These are phyloP conservation scores for Pleurotus giganteus DNA, from an alignment of 768 basidiomycete species.

Conservation along the genomic window DNA sequence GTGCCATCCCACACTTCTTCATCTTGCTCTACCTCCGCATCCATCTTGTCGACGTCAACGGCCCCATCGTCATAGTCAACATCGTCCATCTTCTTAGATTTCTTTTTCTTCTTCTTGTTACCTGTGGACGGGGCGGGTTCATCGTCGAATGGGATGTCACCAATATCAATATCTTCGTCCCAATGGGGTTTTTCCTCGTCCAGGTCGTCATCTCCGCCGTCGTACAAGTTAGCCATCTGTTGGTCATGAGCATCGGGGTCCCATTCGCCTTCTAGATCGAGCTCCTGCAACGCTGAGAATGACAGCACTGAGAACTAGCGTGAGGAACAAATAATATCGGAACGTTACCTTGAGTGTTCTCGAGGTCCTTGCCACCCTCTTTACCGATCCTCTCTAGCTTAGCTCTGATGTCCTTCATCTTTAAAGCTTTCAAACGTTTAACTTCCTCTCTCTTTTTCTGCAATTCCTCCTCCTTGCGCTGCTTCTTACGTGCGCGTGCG, in stretches of 20 bases:
- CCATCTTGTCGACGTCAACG: slow-evolving; percentile 58
- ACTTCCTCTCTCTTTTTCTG: slow-evolving; percentile 77
- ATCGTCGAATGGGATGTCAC: slow-evolving; percentile 49
- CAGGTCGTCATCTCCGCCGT: slow-evolving; percentile 30
- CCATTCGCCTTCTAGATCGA: slow-evolving; percentile 93
- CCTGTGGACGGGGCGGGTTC: slow-evolving; percentile 23
- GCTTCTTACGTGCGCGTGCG: slow-evolving; percentile 74
- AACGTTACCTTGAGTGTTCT: slow-evolving; percentile 32
- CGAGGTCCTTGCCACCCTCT: slow-evolving; percentile 61
- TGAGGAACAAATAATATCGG: neutral
- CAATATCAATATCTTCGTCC: slow-evolving; percentile 88
- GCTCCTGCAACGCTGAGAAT: slow-evolving; percentile 52
- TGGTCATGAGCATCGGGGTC: slow-evolving; percentile 81
- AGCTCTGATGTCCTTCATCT: slow-evolving; percentile 75
- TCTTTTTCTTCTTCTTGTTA: slow-evolving; percentile 53
- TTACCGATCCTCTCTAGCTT: slow-evolving; percentile 72
- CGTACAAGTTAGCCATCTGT: slow-evolving; percentile 79
- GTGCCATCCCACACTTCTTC: slow-evolving; percentile 82
- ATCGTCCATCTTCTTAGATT: slow-evolving; percentile 51
- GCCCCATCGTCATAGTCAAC: slow-evolving; percentile 39
- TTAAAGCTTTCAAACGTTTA: slow-evolving; percentile 76
- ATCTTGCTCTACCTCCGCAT: slow-evolving; percentile 43
- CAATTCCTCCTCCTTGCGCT: slow-evolving; percentile 78
- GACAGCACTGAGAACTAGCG: neutral
- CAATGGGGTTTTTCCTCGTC: slow-evolving; percentile 75